Conservation (phyloP, 202 grass and related monocot genomes). For the Setaria italica region DNA sequence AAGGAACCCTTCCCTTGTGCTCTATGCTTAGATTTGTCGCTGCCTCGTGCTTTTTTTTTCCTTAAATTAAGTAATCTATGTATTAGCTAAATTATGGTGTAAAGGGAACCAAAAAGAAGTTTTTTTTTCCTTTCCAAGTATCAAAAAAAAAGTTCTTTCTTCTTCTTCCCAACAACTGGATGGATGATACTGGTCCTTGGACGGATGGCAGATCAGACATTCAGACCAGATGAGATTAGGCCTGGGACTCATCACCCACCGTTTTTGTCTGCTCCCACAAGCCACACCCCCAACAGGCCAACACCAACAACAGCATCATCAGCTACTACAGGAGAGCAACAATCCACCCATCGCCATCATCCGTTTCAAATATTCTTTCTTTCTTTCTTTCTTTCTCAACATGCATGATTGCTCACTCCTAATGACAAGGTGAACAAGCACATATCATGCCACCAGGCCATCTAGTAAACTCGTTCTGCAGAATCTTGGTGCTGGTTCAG, state of each 20-base stretch:
- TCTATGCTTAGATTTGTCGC: slow-evolving; percentile 34
- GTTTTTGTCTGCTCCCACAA: slow-evolving; percentile 29
- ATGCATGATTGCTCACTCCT: neutral
- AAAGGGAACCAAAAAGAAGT: neutral
- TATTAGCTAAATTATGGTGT: neutral
- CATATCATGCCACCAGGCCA: neutral
- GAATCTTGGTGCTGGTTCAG: neutral
- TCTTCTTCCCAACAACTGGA: slow-evolving; percentile 15
- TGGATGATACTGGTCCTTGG: neutral
- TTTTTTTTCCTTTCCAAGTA: neutral
- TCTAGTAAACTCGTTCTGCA: neutral
- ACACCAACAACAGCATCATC: neutral
- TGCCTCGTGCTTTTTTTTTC: neutral
- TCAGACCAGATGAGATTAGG: slow-evolving; percentile 25
- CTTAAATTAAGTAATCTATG: neutral
- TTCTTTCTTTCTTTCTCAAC: neutral
- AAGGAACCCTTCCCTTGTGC: slow-evolving; percentile 29
- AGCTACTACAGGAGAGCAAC: neutral
- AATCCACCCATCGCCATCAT: neutral
- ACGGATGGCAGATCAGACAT: neutral
- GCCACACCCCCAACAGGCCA: neutral
- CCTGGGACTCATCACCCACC: slow-evolving; percentile 43
- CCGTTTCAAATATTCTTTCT: neutral
- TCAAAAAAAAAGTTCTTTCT: neutral
- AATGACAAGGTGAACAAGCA: neutral